Evolutionary conservation across 305 asterid species (phyloP).

Genomic region (Fraxinus ornus): DNA sequence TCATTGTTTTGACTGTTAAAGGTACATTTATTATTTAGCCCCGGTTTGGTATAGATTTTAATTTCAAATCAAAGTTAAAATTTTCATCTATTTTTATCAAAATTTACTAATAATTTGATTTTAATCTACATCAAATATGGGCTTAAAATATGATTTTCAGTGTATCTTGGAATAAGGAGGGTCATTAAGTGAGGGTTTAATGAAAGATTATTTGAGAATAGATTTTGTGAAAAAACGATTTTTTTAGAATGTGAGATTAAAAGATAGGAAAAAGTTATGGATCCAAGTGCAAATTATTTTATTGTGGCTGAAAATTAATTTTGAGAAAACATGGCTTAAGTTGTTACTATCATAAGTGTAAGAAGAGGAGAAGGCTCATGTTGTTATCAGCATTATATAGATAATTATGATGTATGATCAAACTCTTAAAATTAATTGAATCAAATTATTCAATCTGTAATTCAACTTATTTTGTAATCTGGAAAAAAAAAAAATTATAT

Average conservation of each 20-base stretch:
- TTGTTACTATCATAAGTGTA: not conserved
- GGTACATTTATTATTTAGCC: too few relatives aligned
- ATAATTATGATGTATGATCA: not conserved
- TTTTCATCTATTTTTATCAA: too few relatives aligned
- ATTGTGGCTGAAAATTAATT: not conserved
- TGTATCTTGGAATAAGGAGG: not conserved
- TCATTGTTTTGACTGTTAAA: not conserved
- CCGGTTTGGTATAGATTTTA: too few relatives aligned
- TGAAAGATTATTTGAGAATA: not conserved
- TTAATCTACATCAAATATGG: too few relatives aligned
- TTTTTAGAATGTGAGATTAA: not conserved
- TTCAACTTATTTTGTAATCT: not conserved
- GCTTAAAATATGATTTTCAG: too few relatives aligned
- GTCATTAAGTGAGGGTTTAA: not conserved
- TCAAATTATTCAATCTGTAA: not conserved
- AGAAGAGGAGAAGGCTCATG: not conserved
- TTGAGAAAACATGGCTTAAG: not conserved
- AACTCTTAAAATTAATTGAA: not conserved
- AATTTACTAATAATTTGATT: too few relatives aligned
- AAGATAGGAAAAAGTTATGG: not conserved
- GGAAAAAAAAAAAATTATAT: not conserved
- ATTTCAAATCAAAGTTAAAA: too few relatives aligned
- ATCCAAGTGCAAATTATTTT: too few relatives aligned
- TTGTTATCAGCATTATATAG: not conserved
- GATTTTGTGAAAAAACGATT: not conserved